Conservation (phyloP, 179 eudicot genomes). For the Amaranthus tricolor region DNA sequence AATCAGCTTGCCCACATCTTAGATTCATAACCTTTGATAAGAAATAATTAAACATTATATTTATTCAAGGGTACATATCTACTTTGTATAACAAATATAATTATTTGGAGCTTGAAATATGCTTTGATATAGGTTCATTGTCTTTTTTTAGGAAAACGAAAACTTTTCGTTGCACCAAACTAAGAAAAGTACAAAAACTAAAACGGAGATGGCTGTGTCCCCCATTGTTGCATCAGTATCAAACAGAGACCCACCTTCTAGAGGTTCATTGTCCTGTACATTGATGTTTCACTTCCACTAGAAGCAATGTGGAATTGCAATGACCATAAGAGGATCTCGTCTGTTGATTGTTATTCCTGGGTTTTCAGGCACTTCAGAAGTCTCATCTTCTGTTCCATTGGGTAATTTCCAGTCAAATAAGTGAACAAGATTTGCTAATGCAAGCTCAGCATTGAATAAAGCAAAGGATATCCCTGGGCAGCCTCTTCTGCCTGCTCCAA, state of each 20-base stretch:
- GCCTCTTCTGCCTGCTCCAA: slow-evolving; percentile 36
- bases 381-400: slow-evolving; percentile 18
- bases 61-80: too few relatives aligned
- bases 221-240: too few relatives aligned
- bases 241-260: too few relatives aligned
- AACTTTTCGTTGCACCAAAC: too few relatives aligned
- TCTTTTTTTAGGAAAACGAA: too few relatives aligned
- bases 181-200: too few relatives aligned
- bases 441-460: slow-evolving; percentile 22
- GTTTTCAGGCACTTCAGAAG: slow-evolving; percentile 18
- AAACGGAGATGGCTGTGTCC: too few relatives aligned
- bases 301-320: slow-evolving; percentile 10
- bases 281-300: background rate
- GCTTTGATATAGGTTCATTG: background rate
- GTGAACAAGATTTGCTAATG: slow-evolving; percentile 31
- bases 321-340: slow-evolving; percentile 24
- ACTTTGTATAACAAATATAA: too few relatives aligned
- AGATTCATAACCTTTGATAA: too few relatives aligned
- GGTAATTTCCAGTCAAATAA: slow-evolving; percentile 30
- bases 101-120: too few relatives aligned
- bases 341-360: slow-evolving; percentile 25
- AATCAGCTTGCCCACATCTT: too few relatives aligned
- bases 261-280: background rate
- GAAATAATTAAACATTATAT: too few relatives aligned
- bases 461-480: slow-evolving; percentile 35